Percentiles rank a stretch among this genome's conserved stretches.
These are phyloP conservation scores for Verticillium longisporum DNA, from an alignment of 2,329 filamentous ascomycete species.

Conservation along the genomic window DNA sequence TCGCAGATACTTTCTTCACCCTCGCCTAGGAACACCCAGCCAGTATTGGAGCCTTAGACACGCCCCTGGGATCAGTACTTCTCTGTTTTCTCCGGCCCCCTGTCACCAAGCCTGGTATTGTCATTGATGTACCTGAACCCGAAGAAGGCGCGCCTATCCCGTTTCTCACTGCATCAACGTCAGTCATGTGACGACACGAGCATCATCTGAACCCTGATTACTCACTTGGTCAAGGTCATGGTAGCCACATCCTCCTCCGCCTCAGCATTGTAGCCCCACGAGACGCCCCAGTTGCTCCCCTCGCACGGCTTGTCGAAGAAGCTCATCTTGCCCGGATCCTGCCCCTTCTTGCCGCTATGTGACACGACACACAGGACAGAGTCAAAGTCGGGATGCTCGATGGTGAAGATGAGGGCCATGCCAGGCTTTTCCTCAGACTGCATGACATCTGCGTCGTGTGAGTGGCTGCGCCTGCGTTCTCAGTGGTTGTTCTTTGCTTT, in stretches of 20 bases:
- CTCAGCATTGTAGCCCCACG: constrained; percentile 22
- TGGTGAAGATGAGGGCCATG: neutral
- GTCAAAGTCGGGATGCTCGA: neutral
- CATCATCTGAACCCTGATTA: neutral
- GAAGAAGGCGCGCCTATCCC: constrained; percentile 4
- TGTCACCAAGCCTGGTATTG: neutral
- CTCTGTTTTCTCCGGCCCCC: constrained; percentile 1
- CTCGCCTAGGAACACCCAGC: too few relatives aligned
- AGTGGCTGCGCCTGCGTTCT: neutral
- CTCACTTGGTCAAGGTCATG: constrained; percentile 23
- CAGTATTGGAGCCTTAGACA: too few relatives aligned
- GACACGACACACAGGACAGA: constrained; percentile 11
- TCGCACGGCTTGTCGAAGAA: constrained; percentile 17
- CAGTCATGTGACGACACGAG: neutral
- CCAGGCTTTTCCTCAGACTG: neutral
- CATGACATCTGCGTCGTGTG: neutral
- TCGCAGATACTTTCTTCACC: too few relatives aligned
- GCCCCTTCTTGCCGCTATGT: constrained; percentile 1
- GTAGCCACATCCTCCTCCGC: constrained; percentile 18
- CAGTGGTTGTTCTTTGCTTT: neutral
- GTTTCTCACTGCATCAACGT: neutral
- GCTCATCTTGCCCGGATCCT: constrained; percentile 13
- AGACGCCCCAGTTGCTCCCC: constrained; percentile 17
- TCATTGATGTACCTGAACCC: constrained; percentile 9
- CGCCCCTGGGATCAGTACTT: neutral